Evolutionary conservation across 2,329 filamentous ascomycete genomes (phyloP), one percentile per base, ranked within the genome.

Genomic region (Lecanosticta acicola): DNA sequence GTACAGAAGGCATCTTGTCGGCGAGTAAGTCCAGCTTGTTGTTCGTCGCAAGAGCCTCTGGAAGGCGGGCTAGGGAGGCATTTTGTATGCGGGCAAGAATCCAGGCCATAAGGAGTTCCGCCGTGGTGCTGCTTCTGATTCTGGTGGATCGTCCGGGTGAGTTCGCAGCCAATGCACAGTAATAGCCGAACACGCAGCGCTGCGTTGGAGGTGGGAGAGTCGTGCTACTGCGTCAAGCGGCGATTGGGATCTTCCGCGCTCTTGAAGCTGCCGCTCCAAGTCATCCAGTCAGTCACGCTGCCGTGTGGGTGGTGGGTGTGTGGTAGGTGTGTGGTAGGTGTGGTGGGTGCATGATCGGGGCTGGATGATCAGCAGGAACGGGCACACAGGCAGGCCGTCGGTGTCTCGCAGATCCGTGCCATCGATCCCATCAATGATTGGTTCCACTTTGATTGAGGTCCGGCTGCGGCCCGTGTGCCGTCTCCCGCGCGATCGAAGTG

Each of bases 1-100:
- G 58, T 13, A 59, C 39, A 10, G 61, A 63, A 52, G 59, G 60
- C 58, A 64, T 60, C 17, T 55, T 58, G 51, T 54, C 50, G 44
- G 43, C 36, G 41, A 54, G 14, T 32, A 29, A 29, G 24, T 29
- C 24, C 24, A 20, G 32, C 21, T 42, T 48, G 39, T 46, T 48
- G 40, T 41, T 26, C 18, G 21, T 39, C 16, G 36, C 21, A 20
- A 45, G 38, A 33, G 26, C 43, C 18, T 38, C 42, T 35, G 43
- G 45, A 36, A 47, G 43, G 19, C 29, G 44, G 36, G 20, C 33
- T 4, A 18, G 10, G 13, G 43, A 21, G 9, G 29, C 46, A 44
- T 49, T 45, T 44, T 49, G 46, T 46, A 43, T 16, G 13, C 29
- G 18, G 10, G 35, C 36, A 5, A 29, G 5, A 5, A 29, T 16